Evolutionary conservation across 345 rosid species (phyloP).

Genomic region (Gossypium rotundifolium): DNA sequence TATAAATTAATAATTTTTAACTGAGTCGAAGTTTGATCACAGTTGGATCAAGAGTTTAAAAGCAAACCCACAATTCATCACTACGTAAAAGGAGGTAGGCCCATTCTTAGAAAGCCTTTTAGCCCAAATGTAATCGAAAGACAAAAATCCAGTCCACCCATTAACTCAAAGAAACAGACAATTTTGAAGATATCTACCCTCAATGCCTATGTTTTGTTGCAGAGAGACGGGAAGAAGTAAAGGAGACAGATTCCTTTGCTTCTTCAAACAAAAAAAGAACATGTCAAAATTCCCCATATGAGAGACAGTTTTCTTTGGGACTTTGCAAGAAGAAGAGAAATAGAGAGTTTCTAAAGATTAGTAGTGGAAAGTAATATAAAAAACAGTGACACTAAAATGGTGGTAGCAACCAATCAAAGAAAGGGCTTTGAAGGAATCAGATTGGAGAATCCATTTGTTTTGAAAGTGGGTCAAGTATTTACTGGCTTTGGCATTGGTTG

Average conservation of each 20-base stretch:
- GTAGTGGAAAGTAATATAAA: conserved; percentile 31
- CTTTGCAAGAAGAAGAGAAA: background rate
- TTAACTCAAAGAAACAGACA: too few relatives aligned
- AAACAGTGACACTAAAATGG: conserved; percentile 22
- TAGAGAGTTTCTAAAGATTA: conserved; percentile 15
- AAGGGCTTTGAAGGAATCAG: conserved; percentile 41
- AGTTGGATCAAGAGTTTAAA: too few relatives aligned
- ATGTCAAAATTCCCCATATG: background rate
- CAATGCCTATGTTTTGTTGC: background rate
- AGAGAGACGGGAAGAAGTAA: background rate
- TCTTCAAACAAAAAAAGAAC: background rate
- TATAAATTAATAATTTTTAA: too few relatives aligned
- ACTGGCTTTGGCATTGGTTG: conserved; percentile 97
- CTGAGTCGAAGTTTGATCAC: too few relatives aligned
- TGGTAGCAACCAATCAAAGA: conserved; percentile 32
- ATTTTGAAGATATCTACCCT: background rate
- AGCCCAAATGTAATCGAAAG: too few relatives aligned
- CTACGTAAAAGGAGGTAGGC: too few relatives aligned
- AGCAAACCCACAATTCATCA: too few relatives aligned
- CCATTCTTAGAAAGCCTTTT: too few relatives aligned
- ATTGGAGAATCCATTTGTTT: conserved; percentile 78
- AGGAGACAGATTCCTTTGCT: background rate
- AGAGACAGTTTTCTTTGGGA: background rate
- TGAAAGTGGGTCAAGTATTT: conserved; percentile 83
- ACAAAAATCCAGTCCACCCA: too few relatives aligned